Percentiles rank a stretch among this genome's conserved stretches.
Conservation (phyloP, 176 grass and related monocot species). For the Zizania latifolia region DNA sequence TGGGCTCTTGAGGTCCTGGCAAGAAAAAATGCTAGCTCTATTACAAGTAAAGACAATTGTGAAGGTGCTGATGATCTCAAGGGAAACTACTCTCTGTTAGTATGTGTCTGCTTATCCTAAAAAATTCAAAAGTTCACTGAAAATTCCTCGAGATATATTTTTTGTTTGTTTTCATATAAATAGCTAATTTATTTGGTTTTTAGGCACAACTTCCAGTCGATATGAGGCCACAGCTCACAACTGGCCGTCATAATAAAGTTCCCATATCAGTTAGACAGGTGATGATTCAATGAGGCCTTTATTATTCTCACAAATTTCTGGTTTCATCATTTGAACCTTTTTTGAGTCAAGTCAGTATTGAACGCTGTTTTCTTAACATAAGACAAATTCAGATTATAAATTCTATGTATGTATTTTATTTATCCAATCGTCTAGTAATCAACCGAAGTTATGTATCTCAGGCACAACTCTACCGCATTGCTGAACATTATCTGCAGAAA, state of each 20-base stretch:
- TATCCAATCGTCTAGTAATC: slow-evolving; percentile 8
- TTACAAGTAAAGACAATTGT: slow-evolving; percentile 50
- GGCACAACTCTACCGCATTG: slow-evolving; percentile 73
- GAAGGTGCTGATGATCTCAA: slow-evolving; percentile 55
- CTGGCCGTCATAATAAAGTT: slow-evolving; percentile 59
- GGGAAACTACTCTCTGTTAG: slow-evolving; percentile 65
- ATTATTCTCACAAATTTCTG: slow-evolving; percentile 15
- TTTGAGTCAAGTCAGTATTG: background rate
- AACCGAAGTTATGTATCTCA: slow-evolving; percentile 41
- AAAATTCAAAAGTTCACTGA: slow-evolving; percentile 13
- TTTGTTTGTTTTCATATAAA: background rate
- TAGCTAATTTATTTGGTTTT: slow-evolving; percentile 33
- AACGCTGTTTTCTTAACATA: background rate
- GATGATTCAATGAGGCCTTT: slow-evolving; percentile 15
- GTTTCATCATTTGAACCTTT: background rate
- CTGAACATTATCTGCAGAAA: slow-evolving; percentile 86
- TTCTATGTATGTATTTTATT: background rate
- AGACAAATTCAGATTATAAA: background rate
- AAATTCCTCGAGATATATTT: slow-evolving; percentile 16
- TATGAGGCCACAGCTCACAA: slow-evolving; percentile 60
- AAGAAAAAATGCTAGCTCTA: slow-evolving; percentile 74
- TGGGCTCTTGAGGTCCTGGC: slow-evolving; percentile 94
- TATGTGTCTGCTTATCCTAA: slow-evolving; percentile 36
- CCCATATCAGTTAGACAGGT: slow-evolving; percentile 76
- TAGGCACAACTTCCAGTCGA: slow-evolving; percentile 78